Evolutionary conservation across 495 filamentous ascomycete species (phyloP).

Genomic region (Copromyces sp.): DNA sequence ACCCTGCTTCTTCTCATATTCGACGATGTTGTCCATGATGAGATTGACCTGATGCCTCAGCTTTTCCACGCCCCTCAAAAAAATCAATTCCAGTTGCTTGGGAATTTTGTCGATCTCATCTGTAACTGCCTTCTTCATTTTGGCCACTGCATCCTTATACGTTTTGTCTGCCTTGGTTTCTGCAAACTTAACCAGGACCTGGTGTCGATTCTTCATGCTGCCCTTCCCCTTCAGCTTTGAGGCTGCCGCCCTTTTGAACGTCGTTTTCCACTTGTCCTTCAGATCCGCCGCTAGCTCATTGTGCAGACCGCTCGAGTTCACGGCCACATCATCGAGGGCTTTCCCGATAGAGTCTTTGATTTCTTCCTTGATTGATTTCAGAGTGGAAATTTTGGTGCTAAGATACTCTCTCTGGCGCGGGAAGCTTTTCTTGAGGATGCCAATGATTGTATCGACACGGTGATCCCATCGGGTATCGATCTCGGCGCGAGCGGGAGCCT

Average conservation of each 20-base stretch:
- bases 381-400: neutral
- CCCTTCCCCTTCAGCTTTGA: neutral
- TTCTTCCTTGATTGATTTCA: neutral
- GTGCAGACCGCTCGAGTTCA: neutral
- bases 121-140: neutral
- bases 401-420: conserved; percentile 1
- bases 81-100: neutral
- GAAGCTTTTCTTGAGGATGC: neutral
- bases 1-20: neutral
- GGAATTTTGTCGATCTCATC: neutral
- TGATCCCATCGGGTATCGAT: conserved; percentile 2
- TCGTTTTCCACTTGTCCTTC: neutral
- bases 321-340: neutral
- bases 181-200: neutral
- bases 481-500: neutral
- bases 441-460: neutral
- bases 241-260: conserved; percentile 1
- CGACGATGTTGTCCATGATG: conserved; percentile 4
- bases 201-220: neutral
- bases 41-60: neutral
- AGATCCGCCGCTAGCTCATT: neutral
- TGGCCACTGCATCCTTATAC: neutral
- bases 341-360: neutral
- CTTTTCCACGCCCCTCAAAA: neutral
- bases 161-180: neutral